Evolutionary conservation across 2,329 filamentous ascomycete genomes (phyloP).

Genomic region (Penicillium sp.): DNA sequence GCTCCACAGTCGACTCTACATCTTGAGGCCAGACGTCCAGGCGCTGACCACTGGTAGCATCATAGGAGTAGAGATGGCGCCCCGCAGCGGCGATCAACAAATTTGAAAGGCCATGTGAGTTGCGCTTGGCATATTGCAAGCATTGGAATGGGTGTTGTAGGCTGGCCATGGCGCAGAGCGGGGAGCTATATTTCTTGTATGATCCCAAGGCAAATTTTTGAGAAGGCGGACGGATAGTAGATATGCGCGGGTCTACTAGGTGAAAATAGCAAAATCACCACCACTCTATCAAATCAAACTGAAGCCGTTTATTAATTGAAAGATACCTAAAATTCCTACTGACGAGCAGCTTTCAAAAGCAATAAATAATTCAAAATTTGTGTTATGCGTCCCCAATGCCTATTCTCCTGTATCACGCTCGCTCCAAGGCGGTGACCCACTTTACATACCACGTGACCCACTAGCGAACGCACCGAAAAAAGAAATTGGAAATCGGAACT

Average conservation of each 20-base stretch:
- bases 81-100: slow-evolving; percentile 74
- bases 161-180: slow-evolving; percentile 29
- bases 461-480: slow-evolving; percentile 44
- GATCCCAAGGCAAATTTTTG: slow-evolving; percentile 13
- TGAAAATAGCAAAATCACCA: neutral
- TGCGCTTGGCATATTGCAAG: slow-evolving; percentile 46
- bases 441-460: slow-evolving; percentile 30
- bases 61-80: slow-evolving; percentile 68
- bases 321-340: neutral
- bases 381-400: neutral
- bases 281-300: neutral
- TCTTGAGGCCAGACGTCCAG: slow-evolving; percentile 61
- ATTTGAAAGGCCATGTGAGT: slow-evolving; percentile 28
- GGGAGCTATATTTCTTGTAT: slow-evolving; percentile 1
- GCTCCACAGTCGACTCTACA: slow-evolving; percentile 29
- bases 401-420: neutral
- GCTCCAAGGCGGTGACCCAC: neutral
- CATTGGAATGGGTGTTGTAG: slow-evolving; percentile 63
- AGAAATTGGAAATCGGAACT: slow-evolving; percentile 27
- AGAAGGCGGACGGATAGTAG: slow-evolving; percentile 1
- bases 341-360: neutral
- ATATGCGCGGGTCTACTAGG: neutral
- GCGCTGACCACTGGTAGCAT: slow-evolving; percentile 56
- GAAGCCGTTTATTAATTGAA: neutral
- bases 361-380: neutral